Base-by-base conservation (phyloP, 257 asterid genomes). In the Nicotiana obtusifolia region DNA sequence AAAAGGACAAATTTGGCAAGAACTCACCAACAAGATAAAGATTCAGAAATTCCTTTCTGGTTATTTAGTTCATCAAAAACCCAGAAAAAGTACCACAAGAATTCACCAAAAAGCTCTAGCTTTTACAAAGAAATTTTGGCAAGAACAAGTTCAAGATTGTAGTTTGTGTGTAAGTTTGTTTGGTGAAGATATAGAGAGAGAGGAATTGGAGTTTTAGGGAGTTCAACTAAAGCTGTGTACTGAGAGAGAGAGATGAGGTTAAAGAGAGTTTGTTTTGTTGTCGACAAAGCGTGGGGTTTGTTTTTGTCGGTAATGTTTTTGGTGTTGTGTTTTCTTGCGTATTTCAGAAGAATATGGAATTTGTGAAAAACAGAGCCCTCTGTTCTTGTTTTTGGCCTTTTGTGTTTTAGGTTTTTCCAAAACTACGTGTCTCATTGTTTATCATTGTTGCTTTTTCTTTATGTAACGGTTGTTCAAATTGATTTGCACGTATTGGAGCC, bases 311-410 rank as follows among this genome's bases (percentile, higher is more conserved):
- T 49, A 64, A 33, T 17, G 44, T 64, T 54, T 54, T 14, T 77
- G 24, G 22, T 64, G 35, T 64, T 69, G 52, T 30, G 59, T 47
- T 80, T 62, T 80, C 47, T 62, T 80, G 62, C n/a, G 57, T 47
- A 47, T 80, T 80, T 26, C 44, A 80, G 78, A 80, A 53, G 83
- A 80, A 80, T 69, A 65, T 80, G 83, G 83, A 64, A 19, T 80
- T 80, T 62, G 78, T 64, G 53, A 26, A 35, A 80, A 80, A 65
- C 73, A 17, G 65, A 80, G 83, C 83, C 77, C 60, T 54, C 54
- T 35, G 8, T 53, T 64, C 65, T 64, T 49, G 83, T 53, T 64
- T 80, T 64, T 30, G 83, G 56, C 77, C 24, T 54, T 57, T 5
- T 80, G 10, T 80, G 57, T 41, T 56, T 10, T 47, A 56, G 24